Conservation (phyloP, 2,329 filamentous ascomycete genomes). For the Botrytis medusae region DNA sequence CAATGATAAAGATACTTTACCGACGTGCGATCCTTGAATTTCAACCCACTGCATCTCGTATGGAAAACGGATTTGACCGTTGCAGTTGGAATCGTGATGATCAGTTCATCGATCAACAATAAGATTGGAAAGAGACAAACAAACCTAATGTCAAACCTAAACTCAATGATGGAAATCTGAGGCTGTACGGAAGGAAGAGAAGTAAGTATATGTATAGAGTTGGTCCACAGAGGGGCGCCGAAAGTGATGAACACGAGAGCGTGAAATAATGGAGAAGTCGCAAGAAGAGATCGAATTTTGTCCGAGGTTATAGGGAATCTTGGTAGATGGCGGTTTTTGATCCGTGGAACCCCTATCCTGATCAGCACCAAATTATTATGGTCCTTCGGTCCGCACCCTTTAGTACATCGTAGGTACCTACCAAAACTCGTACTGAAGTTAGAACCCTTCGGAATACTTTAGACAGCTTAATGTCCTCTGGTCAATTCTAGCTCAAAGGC, state of each 20-base stretch:
- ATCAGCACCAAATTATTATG: neutral
- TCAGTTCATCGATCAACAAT: conserved; percentile 8
- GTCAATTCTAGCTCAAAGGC: neutral
- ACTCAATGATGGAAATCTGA: neutral
- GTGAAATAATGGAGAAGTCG: conserved; percentile 8
- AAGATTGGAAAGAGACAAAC: neutral
- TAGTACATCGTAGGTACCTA: neutral
- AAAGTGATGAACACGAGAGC: conserved; percentile 11
- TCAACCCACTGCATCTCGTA: conserved; percentile 13
- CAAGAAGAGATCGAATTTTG: neutral
- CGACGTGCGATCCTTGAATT: neutral
- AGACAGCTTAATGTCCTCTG: neutral
- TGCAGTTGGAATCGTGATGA: neutral
- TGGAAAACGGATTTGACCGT: neutral
- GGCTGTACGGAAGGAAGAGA: neutral
- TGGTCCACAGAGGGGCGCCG: conserved; percentile 15
- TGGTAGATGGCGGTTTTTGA: conserved; percentile 3
- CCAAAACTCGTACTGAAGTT: neutral
- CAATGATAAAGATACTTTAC: neutral
- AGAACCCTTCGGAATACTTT: neutral
- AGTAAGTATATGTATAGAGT: neutral
- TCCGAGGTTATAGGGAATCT: conserved; percentile 9
- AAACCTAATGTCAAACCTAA: conserved; percentile 4
- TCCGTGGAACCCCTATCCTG: conserved; percentile 9
- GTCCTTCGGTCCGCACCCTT: neutral